Conservation (phyloP, 352 stramenopile genomes). For the Globisporangium apiculatum region DNA sequence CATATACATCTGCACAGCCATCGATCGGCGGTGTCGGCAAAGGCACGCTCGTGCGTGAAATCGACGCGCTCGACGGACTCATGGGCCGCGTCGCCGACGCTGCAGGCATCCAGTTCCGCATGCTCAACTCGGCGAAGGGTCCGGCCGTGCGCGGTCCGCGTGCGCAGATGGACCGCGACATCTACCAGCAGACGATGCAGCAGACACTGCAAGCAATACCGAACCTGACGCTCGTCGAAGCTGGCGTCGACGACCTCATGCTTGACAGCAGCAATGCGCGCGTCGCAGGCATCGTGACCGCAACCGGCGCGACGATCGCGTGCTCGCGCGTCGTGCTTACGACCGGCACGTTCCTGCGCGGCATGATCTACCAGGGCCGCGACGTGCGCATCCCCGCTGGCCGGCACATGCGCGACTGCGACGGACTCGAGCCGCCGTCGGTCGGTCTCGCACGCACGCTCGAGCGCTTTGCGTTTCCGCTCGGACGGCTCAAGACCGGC, state of each 20-base stretch:
- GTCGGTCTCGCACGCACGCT: conserved; percentile 93
- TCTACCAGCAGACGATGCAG: conserved; percentile 96
- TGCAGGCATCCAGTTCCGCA: conserved; percentile 95
- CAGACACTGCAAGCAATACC: conserved; percentile 47
- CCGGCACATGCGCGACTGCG: conserved; percentile 83
- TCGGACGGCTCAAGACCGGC: conserved; percentile 95
- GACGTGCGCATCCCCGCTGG: conserved; percentile 90
- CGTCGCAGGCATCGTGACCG: conserved; percentile 60
- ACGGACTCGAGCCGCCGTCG: conserved; percentile 91
- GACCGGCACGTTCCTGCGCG: conserved; percentile 97
- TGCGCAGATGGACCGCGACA: conserved; percentile 96
- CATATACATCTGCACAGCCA: conserved; percentile 39
- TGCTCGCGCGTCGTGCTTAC: conserved; percentile 91
- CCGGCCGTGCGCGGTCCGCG: conserved; percentile 85
- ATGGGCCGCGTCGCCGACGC: conserved; percentile 95
- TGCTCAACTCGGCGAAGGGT: conserved; percentile 95
- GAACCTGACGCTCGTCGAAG: conserved; percentile 93
- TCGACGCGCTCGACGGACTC: conserved; percentile 97
- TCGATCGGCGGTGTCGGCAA: conserved; percentile 98
- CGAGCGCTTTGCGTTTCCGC: conserved; percentile 87
- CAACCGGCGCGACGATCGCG: conserved; percentile 43
- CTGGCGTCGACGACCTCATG: conserved; percentile 93
- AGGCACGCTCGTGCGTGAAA: conserved; percentile 96
- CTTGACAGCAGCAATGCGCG: conserved; percentile 59
- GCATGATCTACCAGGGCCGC: conserved; percentile 93